Percentiles rank a stretch among this genome's conserved stretches.
phyloP scores from a whole-genome alignment of 768 basidiomycete species.

The Harrya chromipes region DNA sequence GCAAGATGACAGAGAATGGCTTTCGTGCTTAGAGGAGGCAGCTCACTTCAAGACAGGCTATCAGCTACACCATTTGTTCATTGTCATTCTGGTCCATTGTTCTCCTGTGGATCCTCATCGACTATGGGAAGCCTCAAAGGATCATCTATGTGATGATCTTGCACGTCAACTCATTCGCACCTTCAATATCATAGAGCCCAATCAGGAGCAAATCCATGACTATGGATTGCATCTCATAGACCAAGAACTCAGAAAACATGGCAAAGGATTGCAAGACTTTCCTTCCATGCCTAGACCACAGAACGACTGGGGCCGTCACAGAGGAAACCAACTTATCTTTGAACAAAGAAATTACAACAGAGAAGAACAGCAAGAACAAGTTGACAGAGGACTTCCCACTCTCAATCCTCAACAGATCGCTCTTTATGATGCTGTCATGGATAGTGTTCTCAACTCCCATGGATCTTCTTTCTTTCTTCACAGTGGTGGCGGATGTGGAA shows the following conservation, averaged over 20 bases:
- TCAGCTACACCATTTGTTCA: not conserved
- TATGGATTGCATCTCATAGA: not conserved
- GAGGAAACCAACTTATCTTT: conserved; percentile 17
- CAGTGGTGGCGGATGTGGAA: no score
- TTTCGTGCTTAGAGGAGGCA: conserved; percentile 22
- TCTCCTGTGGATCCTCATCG: not conserved
- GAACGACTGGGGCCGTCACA: conserved; percentile 14
- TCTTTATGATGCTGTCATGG: no score
- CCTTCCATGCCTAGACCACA: not conserved
- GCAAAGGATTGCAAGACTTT: not conserved
- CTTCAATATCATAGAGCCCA: not conserved
- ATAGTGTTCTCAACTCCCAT: no score
- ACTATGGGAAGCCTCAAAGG: not conserved
- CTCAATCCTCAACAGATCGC: not conserved
- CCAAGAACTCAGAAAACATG: not conserved
- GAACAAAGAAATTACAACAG: not conserved
- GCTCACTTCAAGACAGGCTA: not conserved
- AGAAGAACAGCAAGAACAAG: not conserved
- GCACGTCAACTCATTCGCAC: not conserved
- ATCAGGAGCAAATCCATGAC: not conserved
- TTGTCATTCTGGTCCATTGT: not conserved
- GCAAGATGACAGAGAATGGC: conserved; percentile 45
- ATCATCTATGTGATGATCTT: not conserved
- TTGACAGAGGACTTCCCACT: not conserved
- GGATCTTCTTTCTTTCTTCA: no score